A percentile compares a stretch with the other conserved stretches of the same genome.
Conservation (phyloP, 2,329 filamentous ascomycete species). For the Dothistroma septosporum region DNA sequence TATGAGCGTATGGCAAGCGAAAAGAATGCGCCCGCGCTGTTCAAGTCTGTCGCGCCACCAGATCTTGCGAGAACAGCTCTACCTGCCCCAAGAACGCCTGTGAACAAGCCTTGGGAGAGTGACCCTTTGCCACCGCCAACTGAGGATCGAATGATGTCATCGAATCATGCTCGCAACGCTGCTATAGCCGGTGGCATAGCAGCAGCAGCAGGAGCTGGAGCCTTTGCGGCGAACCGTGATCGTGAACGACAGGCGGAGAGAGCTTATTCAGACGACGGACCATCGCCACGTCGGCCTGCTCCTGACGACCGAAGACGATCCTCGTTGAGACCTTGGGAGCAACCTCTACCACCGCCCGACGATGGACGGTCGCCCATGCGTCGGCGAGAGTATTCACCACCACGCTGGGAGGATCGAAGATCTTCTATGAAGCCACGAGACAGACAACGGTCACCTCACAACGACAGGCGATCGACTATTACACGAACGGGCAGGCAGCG, state of each 20-base stretch:
- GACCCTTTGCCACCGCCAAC: background rate
- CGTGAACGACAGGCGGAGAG: background rate
- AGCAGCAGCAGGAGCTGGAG: background rate
- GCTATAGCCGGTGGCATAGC: background rate
- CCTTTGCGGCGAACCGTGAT: background rate
- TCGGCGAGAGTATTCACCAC: background rate
- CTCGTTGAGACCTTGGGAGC: background rate
- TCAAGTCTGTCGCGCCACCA: background rate
- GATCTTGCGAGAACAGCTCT: background rate
- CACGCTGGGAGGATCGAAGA: background rate
- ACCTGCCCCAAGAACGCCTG: background rate
- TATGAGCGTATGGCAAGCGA: constrained; percentile 19
- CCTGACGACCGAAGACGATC: background rate
- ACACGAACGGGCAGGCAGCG: background rate
- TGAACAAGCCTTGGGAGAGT: constrained; percentile 5
- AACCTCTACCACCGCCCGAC: background rate
- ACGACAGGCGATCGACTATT: background rate
- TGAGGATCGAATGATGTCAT: background rate
- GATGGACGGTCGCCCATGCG: background rate
- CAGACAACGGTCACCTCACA: background rate
- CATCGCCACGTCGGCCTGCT: background rate
- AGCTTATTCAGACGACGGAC: background rate
- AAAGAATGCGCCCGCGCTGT: constrained; percentile 5
- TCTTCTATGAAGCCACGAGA: background rate
- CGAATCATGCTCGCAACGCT: background rate